Evolutionary conservation across 306 rosid species (phyloP), one percentile per base, ranked within the genome.

Genomic region (Fragaria nilgerrensis): DNA sequence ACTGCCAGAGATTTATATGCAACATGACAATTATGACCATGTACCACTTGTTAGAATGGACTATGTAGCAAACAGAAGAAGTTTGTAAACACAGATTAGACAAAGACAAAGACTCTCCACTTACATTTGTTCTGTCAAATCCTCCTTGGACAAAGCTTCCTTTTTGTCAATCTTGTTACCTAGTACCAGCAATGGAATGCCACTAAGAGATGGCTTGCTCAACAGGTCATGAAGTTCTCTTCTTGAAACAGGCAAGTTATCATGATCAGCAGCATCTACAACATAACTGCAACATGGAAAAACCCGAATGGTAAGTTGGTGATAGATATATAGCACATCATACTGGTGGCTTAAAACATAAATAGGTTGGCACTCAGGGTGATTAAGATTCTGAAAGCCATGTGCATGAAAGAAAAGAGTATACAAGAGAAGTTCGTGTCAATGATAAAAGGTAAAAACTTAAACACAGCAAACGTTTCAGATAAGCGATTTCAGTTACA

Each of bases 151-250:
- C 77, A 87, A 67, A 29, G 88, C 91, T 77, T 79, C 93, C 10
- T 81, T 82, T 77, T 85, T 83, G 89, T 90, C 92, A 70, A 84
- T 85, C 89, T 88, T 87, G 75, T 89, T 92, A 68, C 93, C 89
- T 70, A 88, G 67, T 62, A 92, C 81, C 77, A 89, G 85, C 69
- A 89, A 55, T 27, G 94, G 91, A 69, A 82, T 87, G 2, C 90
- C 89, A 86, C 71, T 83, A 64, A 90, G 83, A 19, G 96, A 85
- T 43, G 84, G 83, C 82, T 86, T 90, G 79, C 88, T 84, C 81
- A 87, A 77, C 81, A 88, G 77, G 80, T 88, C 91, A 79, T 92
- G 93, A 32, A 90, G 91, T 83, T 90, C 90, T 83, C 78, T 75
- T 86, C 52, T 88, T 11, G 91, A 86, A 78, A 83, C 83, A 34